These are phyloP conservation scores for Leptographium procerum DNA, from an alignment of 2,329 filamentous ascomycete species.

Conservation along the genomic window DNA sequence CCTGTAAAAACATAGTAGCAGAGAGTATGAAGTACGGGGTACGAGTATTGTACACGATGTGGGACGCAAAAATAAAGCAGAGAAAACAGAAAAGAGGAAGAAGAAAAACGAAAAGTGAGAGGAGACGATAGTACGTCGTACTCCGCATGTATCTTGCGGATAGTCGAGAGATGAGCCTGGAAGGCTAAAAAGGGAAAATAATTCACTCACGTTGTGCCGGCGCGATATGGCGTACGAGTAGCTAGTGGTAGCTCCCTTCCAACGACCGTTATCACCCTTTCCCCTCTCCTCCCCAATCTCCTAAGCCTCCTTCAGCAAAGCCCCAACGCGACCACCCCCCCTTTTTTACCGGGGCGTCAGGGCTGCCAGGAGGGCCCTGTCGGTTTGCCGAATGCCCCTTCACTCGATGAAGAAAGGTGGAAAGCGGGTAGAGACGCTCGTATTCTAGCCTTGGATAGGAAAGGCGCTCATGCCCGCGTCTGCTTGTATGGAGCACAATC, in stretches of 20 bases:
- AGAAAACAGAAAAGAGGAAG: too few relatives aligned
- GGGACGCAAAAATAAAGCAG: too few relatives aligned
- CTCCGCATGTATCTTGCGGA: too few relatives aligned
- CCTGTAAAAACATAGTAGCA: background rate
- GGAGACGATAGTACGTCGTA: too few relatives aligned
- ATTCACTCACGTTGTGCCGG: background rate
- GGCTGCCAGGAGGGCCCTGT: background rate
- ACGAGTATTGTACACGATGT: background rate
- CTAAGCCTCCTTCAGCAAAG: constrained; percentile 1
- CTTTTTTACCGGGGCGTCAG: background rate
- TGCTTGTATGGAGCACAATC: background rate
- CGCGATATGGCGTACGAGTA: background rate
- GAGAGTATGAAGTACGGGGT: too few relatives aligned
- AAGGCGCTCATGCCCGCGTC: constrained; percentile 2
- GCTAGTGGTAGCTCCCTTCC: background rate
- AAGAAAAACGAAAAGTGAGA: too few relatives aligned
- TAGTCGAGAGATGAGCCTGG: too few relatives aligned
- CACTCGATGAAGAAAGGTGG: constrained; percentile 13
- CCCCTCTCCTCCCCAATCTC: background rate
- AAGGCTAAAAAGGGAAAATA: background rate
- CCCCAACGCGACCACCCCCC: background rate
- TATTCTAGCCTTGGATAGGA: constrained; percentile 11
- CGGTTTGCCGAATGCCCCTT: constrained; percentile 9
- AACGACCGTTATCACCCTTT: background rate
- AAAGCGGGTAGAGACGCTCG: constrained; percentile 11